Evolutionary conservation across 2,329 filamentous ascomycete species (phyloP).

Genomic region (Coccinonectria pachysandricola): DNA sequence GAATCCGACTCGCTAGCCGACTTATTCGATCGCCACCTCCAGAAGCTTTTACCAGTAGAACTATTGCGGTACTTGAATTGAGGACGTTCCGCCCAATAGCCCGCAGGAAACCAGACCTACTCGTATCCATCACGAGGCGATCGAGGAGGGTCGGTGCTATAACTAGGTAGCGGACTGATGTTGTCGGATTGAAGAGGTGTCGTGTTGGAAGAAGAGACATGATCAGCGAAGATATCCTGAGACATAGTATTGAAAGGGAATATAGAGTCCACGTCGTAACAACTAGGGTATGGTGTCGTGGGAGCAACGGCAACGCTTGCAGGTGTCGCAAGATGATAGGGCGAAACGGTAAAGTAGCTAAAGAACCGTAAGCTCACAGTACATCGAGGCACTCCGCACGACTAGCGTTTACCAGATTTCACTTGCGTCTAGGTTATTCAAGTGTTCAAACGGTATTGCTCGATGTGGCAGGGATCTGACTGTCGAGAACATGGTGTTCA

Average conservation of each 20-base stretch:
- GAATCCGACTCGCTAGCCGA: slow-evolving; percentile 24
- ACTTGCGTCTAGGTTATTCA: slow-evolving; percentile 3
- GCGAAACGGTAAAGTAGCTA: slow-evolving; percentile 25
- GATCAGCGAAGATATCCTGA: slow-evolving; percentile 4
- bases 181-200: slow-evolving; percentile 2
- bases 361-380: too few species aligned
- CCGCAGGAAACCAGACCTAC: slow-evolving; percentile 54
- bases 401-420: slow-evolving; percentile 23
- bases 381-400: too few species aligned
- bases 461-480: slow-evolving; percentile 8
- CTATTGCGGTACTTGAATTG: slow-evolving; percentile 19
- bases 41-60: slow-evolving; percentile 25
- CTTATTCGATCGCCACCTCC: slow-evolving; percentile 31
- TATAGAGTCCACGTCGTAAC: too few species aligned
- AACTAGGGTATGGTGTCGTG: too few species aligned
- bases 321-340: too few species aligned
- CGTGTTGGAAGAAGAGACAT: slow-evolving; percentile 1
- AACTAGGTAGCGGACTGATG: slow-evolving; percentile 7
- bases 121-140: slow-evolving; percentile 44
- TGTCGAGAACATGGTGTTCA: slow-evolving; percentile 10
- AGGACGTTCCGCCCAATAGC: slow-evolving; percentile 53
- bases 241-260: slow-evolving; percentile 4
- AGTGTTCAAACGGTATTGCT: slow-evolving; percentile 3
- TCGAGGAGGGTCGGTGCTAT: slow-evolving; percentile 41
- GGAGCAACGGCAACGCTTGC: slow-evolving; percentile 7